Base-by-base conservation (phyloP, 2,329 filamentous ascomycete genomes). In the Apiospora koreana region DNA sequence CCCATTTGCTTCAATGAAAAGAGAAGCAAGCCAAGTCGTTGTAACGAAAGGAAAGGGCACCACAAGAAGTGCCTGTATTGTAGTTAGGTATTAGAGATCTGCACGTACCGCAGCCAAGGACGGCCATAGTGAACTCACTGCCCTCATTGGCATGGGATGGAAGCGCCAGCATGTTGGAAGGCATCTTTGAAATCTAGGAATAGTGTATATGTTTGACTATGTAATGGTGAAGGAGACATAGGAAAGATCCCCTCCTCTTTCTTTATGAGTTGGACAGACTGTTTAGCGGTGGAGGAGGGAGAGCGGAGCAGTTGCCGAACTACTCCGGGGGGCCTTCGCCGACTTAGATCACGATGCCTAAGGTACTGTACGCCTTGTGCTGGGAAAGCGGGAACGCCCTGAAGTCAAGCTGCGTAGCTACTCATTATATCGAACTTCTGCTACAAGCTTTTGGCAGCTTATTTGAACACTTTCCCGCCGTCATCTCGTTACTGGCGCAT, bases 101-200 rank as follows among this genome's bases (percentile, higher is more conserved):
- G 50, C 23, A 67, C 70, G 31, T 69, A 93, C 93, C 94, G 81
- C 93, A 96, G 76, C 94, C 94, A 71, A 97, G 86, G 72, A 96
- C 89, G 72, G 93, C 89, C 83, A 97, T 86, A 74, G 93, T 95
- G 74, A 94, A 87, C 41, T 79, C 76, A 62, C 80, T 78, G 76
- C 80, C 79, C 70, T 82, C 81, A 70, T 82, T 76, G 4, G 72
- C 75, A 64, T 77, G 74, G 48, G 79, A 75, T 14, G 78, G 78
- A 35, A 80, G 72, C 14, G 78, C 78, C 72, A 80, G 72, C 78
- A 79, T 79, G 9, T 62, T 28, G 54, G 31, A 38, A 21, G 54
- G 54, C 54, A 62, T 62, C 5, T 38, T 64, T 68, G 65, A 62
- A 48, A 18, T n/a, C 45, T n/a, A 25, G 31, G 18, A 18, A 10